Evolutionary conservation across 805 yeast species (phyloP).

Genomic region (Sugiyamaella floridensis): DNA sequence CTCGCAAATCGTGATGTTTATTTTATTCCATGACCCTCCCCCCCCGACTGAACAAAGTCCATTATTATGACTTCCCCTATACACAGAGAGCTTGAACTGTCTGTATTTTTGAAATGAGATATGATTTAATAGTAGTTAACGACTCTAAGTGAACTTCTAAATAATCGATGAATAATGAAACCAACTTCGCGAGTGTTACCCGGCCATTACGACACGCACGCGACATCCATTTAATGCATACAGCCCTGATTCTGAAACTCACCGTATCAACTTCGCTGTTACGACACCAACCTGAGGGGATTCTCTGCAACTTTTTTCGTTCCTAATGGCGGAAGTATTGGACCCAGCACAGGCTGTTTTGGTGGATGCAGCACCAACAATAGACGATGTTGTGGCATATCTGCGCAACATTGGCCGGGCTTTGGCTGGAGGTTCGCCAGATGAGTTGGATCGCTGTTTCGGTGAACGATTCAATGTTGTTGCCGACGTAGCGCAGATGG

Average conservation of each 20-base stretch:
- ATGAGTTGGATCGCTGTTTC: conserved; percentile 19
- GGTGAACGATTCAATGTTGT: conserved; percentile 9
- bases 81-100: too few relatives aligned
- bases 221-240: background rate
- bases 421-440: conserved; percentile 19
- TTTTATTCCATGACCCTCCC: too few relatives aligned
- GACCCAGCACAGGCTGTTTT: background rate
- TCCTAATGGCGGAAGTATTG: background rate
- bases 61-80: too few relatives aligned
- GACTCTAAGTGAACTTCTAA: too few relatives aligned
- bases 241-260: too few relatives aligned
- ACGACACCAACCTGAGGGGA: too few relatives aligned
- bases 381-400: conserved; percentile 4
- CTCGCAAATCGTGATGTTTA: background rate
- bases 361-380: background rate
- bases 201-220: background rate
- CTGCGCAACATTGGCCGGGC: conserved; percentile 15
- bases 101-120: background rate
- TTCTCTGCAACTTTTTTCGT: background rate
- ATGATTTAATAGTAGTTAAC: background rate
- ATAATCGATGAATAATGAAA: too few relatives aligned
- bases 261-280: too few relatives aligned
- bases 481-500: background rate
- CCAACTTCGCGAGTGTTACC: background rate
- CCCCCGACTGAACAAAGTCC: too few relatives aligned